Conservation (phyloP, 768 basidiomycete genomes). For the Amylocystis lapponica region DNA sequence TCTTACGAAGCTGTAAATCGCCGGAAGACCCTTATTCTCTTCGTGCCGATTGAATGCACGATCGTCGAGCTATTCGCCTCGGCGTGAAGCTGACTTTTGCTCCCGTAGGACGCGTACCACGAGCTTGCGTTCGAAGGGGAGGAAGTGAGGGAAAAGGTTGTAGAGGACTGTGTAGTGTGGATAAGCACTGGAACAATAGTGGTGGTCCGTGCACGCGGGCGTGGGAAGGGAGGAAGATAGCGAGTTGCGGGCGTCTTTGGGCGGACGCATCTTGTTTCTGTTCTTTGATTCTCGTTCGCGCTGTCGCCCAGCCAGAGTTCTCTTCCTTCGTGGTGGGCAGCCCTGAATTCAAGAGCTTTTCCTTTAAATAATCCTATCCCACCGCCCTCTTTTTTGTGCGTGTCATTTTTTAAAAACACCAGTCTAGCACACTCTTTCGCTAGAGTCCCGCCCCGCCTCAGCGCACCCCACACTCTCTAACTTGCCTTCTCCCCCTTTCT, state of each 20-base stretch:
- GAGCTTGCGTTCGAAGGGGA: constrained; percentile 71
- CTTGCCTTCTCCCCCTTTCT: constrained; percentile 41
- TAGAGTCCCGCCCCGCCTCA: constrained; percentile 11
- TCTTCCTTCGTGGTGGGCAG: constrained; percentile 15
- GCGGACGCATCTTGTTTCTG: constrained; percentile 6
- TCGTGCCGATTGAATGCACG: too few species aligned
- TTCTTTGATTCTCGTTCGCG: constrained; percentile 6
- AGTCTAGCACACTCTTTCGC: constrained; percentile 25
- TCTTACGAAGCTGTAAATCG: too few species aligned
- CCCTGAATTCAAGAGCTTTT: constrained; percentile 13
- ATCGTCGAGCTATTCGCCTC: too few species aligned
- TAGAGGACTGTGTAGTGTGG: constrained; percentile 51
- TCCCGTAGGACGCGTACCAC: constrained; percentile 55
- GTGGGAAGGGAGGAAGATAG: constrained; percentile 12
- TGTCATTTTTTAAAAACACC: constrained; percentile 15
- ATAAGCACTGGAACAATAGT: constrained; percentile 17
- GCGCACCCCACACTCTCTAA: constrained; percentile 45
- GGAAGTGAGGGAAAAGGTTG: constrained; percentile 54
- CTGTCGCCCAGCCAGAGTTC: constrained; percentile 8
- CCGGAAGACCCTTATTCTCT: too few species aligned
- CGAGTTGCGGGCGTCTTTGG: not conserved
- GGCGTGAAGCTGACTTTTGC: not conserved
- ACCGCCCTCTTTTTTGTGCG: constrained; percentile 19
- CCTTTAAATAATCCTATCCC: constrained; percentile 14
- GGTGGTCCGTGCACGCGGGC: constrained; percentile 17